Evolutionary conservation across 2,329 filamentous ascomycete genomes (phyloP), one percentile per base, ranked within the genome.

Genomic region (Cytospora chrysosperma): DNA sequence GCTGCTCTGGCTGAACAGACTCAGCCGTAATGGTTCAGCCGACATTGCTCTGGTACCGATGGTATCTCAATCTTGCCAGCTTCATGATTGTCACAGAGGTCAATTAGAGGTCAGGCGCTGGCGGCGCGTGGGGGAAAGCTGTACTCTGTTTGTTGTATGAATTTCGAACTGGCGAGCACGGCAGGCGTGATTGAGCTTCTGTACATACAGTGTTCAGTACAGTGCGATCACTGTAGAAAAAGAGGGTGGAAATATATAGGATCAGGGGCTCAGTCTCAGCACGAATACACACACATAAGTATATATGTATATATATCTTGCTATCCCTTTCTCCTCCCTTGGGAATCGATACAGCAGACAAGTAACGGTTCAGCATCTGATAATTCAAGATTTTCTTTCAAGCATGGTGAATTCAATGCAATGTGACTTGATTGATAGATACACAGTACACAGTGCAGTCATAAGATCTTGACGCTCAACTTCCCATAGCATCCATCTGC

Each of bases 1-100:
- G 68, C 79, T 78, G 68, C 85, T 86, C 72, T 88, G 82, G 75
- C 84, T 84, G 67, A 84, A 75, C 53, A 83, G 78, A 67, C 77
- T 68, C 65, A 86, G 78, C 67, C 76, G 66, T 64, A 70, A 32
- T 50, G 40, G 21, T 53, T 64, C 62, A 49, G 61, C 64, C 56
- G 64, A 63, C 64, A 65, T 65, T 55, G 54, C 56, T 51, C 32
- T 57, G 47, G 56, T 40, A 49, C 37, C 53, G 27, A 47, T 15
- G 49, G 50, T 49, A 17, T 10, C n/a, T 13, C 27, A 32, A 50
- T 32, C 24, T 30, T 40, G 47, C 19, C 27, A 24, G 13, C 30
- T 50, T 64, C 61, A 65, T 65, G 49, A 10, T 59, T 51, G 12
- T 34, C n/a, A 61, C n/a, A 47, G 19, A 47, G 43, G 43, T 47